Conservation (phyloP, 2,329 filamentous ascomycete species). For the Fusarium tuaranense region DNA sequence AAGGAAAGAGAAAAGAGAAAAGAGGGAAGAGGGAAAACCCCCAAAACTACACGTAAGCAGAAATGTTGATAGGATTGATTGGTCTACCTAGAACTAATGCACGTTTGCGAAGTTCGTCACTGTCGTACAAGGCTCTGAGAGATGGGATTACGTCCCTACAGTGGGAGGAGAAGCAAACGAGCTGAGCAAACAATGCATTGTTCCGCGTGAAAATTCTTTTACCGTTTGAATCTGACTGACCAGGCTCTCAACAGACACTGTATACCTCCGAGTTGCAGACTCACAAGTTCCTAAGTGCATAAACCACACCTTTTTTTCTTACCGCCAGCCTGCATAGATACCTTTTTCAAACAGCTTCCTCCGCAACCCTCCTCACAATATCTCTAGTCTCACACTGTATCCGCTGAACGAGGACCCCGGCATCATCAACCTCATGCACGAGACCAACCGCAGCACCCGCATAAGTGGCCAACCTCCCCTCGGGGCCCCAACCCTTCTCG, state of each 20-base stretch:
- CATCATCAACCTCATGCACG: slow-evolving; percentile 54
- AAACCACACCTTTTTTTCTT: not conserved
- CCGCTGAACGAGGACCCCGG: slow-evolving; percentile 52
- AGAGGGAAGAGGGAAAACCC: not conserved
- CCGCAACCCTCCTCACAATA: slow-evolving; percentile 5
- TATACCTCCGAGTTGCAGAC: not conserved
- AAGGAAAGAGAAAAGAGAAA: not conserved
- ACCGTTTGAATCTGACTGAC: not conserved
- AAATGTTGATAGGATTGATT: not conserved
- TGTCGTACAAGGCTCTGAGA: not conserved
- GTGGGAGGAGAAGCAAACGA: not conserved
- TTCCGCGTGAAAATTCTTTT: not conserved
- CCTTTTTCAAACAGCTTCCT: not conserved
- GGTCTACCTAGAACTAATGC: not conserved
- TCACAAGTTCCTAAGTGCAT: not conserved
- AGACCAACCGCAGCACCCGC: slow-evolving; percentile 60
- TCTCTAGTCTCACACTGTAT: slow-evolving; percentile 45
- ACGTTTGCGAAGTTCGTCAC: not conserved
- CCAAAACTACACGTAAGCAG: not conserved
- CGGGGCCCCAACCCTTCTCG: slow-evolving; percentile 59
- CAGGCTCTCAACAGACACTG: not conserved
- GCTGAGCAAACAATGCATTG: not conserved
- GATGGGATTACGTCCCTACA: not conserved
- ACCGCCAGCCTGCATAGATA: not conserved
- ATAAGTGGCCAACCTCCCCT: slow-evolving; percentile 63